A percentile compares a stretch with the other conserved stretches of the same genome.
phyloP scores from a whole-genome alignment of 345 rosid species.

The Salix caprea region DNA sequence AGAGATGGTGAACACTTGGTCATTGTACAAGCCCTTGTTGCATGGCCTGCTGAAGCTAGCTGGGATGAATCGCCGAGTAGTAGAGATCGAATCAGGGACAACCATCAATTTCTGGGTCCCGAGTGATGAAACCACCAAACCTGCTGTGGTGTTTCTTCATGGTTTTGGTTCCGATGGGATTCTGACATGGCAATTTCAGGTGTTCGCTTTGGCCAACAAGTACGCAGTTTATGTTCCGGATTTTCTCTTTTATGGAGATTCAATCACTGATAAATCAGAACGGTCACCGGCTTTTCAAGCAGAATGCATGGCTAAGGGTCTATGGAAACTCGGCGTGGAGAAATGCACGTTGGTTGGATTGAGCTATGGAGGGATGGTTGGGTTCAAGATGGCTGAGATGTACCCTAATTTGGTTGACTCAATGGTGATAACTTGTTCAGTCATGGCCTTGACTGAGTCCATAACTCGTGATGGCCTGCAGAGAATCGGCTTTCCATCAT shows the following conservation, averaged over 20 bases:
- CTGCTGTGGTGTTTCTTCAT: constrained; percentile 38
- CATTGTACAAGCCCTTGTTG: not conserved
- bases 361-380: constrained; percentile 45
- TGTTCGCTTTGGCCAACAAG: constrained; percentile 17
- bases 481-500: constrained; percentile 26
- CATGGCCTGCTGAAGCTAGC: not conserved
- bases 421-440: constrained; percentile 29
- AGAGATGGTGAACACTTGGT: not conserved
- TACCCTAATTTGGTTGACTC: constrained; percentile 39
- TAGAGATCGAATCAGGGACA: constrained; percentile 13
- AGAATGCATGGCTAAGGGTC: constrained; percentile 33
- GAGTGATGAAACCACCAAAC: not conserved
- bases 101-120: constrained; percentile 18
- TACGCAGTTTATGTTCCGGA: constrained; percentile 47
- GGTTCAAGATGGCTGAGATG: constrained; percentile 41
- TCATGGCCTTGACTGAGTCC: constrained; percentile 37
- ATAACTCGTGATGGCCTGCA: constrained; percentile 1
- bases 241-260: constrained; percentile 44
- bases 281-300: constrained; percentile 43
- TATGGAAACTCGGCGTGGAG: constrained; percentile 37
- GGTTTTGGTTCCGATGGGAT: constrained; percentile 33
- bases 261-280: constrained; percentile 21
- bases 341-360: constrained; percentile 37
- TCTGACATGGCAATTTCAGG: constrained; percentile 43
- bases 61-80: constrained; percentile 5